These are phyloP conservation scores for Tulasnella sp. DNA, from an alignment of 768 basidiomycete genomes.

Conservation along the genomic window DNA sequence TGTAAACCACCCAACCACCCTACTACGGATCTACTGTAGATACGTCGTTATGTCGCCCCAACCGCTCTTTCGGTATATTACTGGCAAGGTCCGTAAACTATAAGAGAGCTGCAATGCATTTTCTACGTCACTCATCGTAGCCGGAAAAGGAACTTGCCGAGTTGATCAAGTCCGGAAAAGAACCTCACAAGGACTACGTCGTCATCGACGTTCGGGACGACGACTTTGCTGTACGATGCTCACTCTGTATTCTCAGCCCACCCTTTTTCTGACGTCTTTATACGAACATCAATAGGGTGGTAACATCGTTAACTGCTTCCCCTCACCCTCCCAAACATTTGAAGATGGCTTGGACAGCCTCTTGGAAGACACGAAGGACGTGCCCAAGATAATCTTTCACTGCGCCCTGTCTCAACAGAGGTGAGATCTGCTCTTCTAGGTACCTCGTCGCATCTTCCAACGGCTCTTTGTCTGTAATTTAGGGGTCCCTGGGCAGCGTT, in stretches of 20 bases:
- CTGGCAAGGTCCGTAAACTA: not conserved
- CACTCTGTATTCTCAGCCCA: not conserved
- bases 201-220: constrained; percentile 81
- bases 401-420: constrained; percentile 72
- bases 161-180: constrained; percentile 62
- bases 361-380: constrained; percentile 55
- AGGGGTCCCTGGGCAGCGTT: constrained; percentile 77
- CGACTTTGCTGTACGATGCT: constrained; percentile 47
- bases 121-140: not conserved
- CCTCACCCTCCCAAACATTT: constrained; percentile 62
- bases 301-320: constrained; percentile 62
- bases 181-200: constrained; percentile 59
- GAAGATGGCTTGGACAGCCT: constrained; percentile 53
- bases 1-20: not conserved
- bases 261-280: not conserved
- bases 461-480: not conserved
- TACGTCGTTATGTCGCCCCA: not conserved
- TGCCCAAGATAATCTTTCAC: constrained; percentile 69
- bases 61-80: not conserved
- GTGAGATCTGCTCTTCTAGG: constrained; percentile 43
- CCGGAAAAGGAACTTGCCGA: constrained; percentile 57
- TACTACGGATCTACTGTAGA: not conserved
- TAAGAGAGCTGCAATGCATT: not conserved
- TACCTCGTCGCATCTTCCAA: not conserved
- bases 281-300: constrained; percentile 47